Conservation (phyloP, 2,329 filamentous ascomycete genomes). For the Hypoxylon sp. region DNA sequence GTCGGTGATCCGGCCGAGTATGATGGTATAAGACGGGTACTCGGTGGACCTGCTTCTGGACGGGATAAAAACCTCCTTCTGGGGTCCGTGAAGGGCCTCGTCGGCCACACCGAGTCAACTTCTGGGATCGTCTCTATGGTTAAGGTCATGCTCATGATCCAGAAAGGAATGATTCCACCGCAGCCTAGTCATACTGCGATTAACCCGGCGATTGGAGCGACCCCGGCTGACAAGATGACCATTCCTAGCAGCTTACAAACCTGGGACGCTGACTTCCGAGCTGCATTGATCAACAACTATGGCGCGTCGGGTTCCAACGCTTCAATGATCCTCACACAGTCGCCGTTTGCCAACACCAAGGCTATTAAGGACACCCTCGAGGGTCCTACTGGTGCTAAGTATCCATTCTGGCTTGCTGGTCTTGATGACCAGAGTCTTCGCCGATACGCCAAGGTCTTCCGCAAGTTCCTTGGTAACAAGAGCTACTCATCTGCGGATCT, state of each 20-base stretch:
- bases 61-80: slow-evolving; percentile 39
- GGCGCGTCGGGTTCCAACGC: slow-evolving; percentile 57
- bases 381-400: slow-evolving; percentile 14
- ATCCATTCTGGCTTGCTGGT: slow-evolving; percentile 41
- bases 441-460: slow-evolving; percentile 43
- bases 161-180: slow-evolving; percentile 50
- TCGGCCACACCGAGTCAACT: slow-evolving; percentile 55
- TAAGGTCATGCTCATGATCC: slow-evolving; percentile 55
- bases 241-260: slow-evolving; percentile 38
- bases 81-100: slow-evolving; percentile 55
- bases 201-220: slow-evolving; percentile 48
- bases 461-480: slow-evolving; percentile 38
- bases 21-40: slow-evolving; percentile 49
- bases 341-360: slow-evolving; percentile 40
- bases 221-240: slow-evolving; percentile 43
- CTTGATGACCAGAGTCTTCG: slow-evolving; percentile 47
- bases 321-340: slow-evolving; percentile 50
- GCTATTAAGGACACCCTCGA: slow-evolving; percentile 17
- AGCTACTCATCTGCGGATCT: slow-evolving; percentile 40
- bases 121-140: slow-evolving; percentile 53
- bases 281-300: slow-evolving; percentile 57
- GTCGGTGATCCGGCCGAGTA: slow-evolving; percentile 57
- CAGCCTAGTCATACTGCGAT: slow-evolving; percentile 54
- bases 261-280: slow-evolving; percentile 46
- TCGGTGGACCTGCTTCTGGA: slow-evolving; percentile 51